These are phyloP conservation scores for Phyllosticta ampelicida DNA, from an alignment of 2,329 filamentous ascomycete genomes.

Conservation along the genomic window DNA sequence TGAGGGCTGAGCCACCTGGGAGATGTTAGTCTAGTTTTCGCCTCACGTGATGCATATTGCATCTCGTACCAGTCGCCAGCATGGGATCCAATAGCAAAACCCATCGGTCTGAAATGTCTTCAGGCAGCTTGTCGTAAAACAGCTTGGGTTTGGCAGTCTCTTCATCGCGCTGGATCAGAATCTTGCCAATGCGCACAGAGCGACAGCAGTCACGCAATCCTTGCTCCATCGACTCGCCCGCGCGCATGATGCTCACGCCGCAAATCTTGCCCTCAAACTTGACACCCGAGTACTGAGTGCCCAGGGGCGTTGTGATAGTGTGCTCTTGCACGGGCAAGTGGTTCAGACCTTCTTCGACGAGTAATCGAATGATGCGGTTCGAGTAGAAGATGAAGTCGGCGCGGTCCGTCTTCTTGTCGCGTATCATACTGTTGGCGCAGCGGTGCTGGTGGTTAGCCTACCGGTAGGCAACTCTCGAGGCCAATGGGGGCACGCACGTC, in stretches of 20 bases:
- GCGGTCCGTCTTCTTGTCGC: conserved; percentile 77
- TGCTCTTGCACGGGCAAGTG: conserved; percentile 87
- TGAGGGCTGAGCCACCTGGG: conserved; percentile 81
- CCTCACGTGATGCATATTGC: neutral
- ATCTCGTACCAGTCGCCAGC: conserved; percentile 76
- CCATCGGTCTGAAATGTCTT: conserved; percentile 88
- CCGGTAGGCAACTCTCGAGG: neutral
- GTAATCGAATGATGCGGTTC: conserved; percentile 89
- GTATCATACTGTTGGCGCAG: conserved; percentile 65
- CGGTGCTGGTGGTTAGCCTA: neutral
- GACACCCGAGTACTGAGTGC: conserved; percentile 77
- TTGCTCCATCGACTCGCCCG: conserved; percentile 97
- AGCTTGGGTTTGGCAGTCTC: conserved; percentile 85
- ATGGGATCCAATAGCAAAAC: conserved; percentile 94
- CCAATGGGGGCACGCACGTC: conserved; percentile 58
- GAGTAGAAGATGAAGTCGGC: conserved; percentile 99
- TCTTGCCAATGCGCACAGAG: conserved; percentile 97
- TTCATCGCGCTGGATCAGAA: conserved; percentile 93
- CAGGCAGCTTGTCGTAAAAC: conserved; percentile 95
- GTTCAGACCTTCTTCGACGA: conserved; percentile 95
- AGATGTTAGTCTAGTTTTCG: neutral
- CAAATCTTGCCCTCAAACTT: conserved; percentile 98
- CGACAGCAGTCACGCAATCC: conserved; percentile 92
- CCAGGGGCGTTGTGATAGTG: conserved; percentile 82
- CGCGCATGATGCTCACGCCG: conserved; percentile 96